Base-by-base conservation (phyloP, 306 rosid species). In the Clitoria ternatea region DNA sequence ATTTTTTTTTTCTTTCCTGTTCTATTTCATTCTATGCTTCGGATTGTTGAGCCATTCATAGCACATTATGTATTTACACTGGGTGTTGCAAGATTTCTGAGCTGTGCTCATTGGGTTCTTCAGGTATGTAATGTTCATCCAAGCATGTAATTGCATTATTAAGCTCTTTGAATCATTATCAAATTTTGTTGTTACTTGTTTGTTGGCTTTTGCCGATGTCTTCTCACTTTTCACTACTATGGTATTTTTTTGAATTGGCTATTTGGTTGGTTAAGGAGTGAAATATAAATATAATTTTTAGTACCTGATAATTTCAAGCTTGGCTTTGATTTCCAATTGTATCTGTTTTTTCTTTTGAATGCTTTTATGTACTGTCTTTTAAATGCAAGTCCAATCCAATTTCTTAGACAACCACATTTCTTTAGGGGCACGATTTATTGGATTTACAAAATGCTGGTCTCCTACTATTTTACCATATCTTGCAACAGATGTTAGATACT, bases 61-160 rank as follows among this genome's bases (percentile, higher is more conserved):
- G 98, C 98, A 19, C 98, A 92, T 73, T 92, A 92, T 61, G 95
- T 92, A 50, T 92, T 92, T 85, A 95, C 96, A 11, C 65, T 92
- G 76, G 98, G 98, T 37, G 84, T 92, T 2, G 98, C 98, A 24
- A 89, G 98, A 81, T 92, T 92, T 81, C 85, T 92, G 43, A 92
- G 98, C 87, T 92, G 98, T 79, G 98, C 98, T 26, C 98, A 92
- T 82, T 92, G 98, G 98, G 96, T 92, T 84, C 98, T 92, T 69
- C 98, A 92, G 95, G 98, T 92, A 83, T 67, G 83, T 48, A 42
- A 69, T 66, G 59, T 48, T 20, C 29, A 20, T 18, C 56, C 49
- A 26, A 50, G 59, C 7, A 53, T 65, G 45, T 45, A 7, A 22
- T 13, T 48, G 61, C 55, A 62, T 68, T 72, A 35, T 59, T 69